These are phyloP conservation scores for Earliella scabrosa DNA, from an alignment of 1,284 basidiomycete genomes.

Conservation along the genomic window DNA sequence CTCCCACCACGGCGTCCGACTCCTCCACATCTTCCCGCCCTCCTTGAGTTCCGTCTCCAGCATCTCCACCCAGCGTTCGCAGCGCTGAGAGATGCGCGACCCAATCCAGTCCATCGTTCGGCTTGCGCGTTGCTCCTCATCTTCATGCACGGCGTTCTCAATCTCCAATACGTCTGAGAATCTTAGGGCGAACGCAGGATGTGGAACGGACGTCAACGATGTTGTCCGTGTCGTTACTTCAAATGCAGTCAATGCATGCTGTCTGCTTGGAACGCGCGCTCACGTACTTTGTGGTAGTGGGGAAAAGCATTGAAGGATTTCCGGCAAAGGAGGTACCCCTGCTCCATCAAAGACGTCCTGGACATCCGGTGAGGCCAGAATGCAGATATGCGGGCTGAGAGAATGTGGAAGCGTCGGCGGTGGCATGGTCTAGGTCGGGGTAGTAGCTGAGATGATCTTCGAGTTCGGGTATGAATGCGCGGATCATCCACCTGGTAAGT, in stretches of 20 bases:
- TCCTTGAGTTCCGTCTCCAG: constrained; percentile 25
- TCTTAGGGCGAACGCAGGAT: constrained; percentile 70
- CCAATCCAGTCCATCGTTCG: constrained; percentile 83
- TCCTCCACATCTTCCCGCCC: constrained; percentile 31
- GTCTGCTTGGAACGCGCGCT: background rate
- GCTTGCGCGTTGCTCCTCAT: constrained; percentile 74
- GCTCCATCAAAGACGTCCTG: constrained; percentile 57
- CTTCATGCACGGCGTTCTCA: constrained; percentile 71
- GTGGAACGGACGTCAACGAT: constrained; percentile 66
- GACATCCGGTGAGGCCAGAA: constrained; percentile 73
- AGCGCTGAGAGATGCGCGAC: constrained; percentile 63
- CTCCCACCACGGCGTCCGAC: constrained; percentile 81
- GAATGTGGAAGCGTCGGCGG: constrained; percentile 63
- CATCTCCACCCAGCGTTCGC: constrained; percentile 68
- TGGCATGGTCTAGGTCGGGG: constrained; percentile 18
- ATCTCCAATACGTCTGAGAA: constrained; percentile 76
- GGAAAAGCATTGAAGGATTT: constrained; percentile 81
- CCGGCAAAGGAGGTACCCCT: constrained; percentile 66
- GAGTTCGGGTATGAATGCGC: background rate
- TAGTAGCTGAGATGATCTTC: background rate
- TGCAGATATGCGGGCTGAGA: constrained; percentile 78
- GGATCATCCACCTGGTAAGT: background rate
- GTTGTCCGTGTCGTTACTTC: constrained; percentile 80
- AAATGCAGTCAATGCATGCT: background rate
- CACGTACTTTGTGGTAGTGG: constrained; percentile 78